These are phyloP conservation scores for Amaranthus hypochondriacus DNA, from an alignment of 148 eudicot species.

Conservation along the genomic window DNA sequence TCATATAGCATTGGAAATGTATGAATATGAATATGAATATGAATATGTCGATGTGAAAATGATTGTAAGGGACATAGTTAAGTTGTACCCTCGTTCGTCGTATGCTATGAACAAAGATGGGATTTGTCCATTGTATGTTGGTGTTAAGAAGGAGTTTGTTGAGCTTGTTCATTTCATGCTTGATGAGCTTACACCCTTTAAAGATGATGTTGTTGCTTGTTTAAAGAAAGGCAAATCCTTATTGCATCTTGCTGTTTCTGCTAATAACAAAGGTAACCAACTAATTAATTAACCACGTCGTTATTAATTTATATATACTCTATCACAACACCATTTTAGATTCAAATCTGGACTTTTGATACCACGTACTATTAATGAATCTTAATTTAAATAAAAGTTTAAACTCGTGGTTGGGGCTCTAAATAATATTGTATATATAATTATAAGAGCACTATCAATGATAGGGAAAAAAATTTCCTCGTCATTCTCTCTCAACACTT, in stretches of 20 bases:
- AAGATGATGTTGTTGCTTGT: background rate
- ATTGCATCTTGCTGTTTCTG: background rate
- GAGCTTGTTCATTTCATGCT: background rate
- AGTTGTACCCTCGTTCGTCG: background rate
- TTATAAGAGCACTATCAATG: too few species aligned
- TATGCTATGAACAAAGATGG: background rate
- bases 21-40: too few species aligned
- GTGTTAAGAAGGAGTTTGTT: background rate
- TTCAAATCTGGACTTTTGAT: background rate
- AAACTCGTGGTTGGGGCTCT: too few species aligned
- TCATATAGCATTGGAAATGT: background rate
- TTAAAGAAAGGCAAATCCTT: background rate
- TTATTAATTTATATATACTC: background rate
- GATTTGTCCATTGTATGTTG: slow-evolving; percentile 8
- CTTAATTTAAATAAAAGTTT: too few species aligned
- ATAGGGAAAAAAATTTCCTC: too few species aligned
- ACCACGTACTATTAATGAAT: too few species aligned
- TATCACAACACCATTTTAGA: background rate
- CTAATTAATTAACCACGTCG: background rate
- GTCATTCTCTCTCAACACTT: too few species aligned
- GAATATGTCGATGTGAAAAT: background rate
- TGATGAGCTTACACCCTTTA: background rate
- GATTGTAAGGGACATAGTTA: background rate
- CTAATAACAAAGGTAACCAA: background rate
- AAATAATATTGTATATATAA: too few species aligned